phyloP scores from a whole-genome alignment of 768 basidiomycete species.

The Leccinum sublutescens region DNA sequence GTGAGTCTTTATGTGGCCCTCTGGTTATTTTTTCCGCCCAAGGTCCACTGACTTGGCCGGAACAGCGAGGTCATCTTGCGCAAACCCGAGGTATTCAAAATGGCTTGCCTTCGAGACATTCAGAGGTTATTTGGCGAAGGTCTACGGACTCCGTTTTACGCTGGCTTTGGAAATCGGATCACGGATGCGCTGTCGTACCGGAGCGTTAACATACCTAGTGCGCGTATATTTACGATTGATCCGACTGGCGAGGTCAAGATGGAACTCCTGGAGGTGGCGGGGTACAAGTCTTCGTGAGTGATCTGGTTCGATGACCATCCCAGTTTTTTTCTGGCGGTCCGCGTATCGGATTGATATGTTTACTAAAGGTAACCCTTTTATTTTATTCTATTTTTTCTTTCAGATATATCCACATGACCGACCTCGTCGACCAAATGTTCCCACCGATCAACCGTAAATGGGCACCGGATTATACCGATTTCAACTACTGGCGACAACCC shows the following conservation, averaged over 20 bases:
- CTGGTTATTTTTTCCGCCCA: not conserved
- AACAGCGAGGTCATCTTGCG: conserved; percentile 95
- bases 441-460: conserved; percentile 90
- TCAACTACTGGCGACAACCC: conserved; percentile 92
- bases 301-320: not conserved
- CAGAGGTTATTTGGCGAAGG: conserved; percentile 82
- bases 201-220: conserved; percentile 90
- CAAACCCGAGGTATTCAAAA: conserved; percentile 99
- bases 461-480: conserved; percentile 91
- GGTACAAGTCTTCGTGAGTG: conserved; percentile 91
- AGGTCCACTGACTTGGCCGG: not conserved
- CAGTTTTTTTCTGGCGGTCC: not conserved
- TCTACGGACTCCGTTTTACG: conserved; percentile 81
- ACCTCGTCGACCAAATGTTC: conserved; percentile 99
- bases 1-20: conserved; percentile 42
- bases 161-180: conserved; percentile 97
- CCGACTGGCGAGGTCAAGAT: conserved; percentile 94
- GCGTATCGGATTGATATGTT: not conserved
- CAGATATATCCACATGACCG: conserved; percentile 98
- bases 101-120: conserved; percentile 97
- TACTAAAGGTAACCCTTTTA: not conserved
- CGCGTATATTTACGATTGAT: conserved; percentile 96
- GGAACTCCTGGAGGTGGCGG: conserved; percentile 93
- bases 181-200: conserved; percentile 98
- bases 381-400: not conserved